Conservation (phyloP, 1,284 basidiomycete species). For the Lignosus rhinocerotis region DNA sequence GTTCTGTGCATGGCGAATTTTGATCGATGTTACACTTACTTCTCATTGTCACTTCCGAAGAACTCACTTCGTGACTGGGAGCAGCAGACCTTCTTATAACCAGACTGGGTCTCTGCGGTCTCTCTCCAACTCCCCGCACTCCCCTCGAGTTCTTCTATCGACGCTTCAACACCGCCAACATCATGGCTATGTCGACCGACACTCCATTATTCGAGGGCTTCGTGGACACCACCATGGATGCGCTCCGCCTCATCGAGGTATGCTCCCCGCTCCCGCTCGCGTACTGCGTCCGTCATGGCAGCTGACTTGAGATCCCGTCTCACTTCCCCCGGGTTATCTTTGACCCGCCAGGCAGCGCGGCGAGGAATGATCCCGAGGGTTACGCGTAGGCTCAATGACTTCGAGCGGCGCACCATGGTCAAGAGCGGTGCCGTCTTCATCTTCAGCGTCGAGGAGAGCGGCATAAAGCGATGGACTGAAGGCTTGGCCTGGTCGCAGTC, state of each 20-base stretch:
- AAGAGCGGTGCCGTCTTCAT: conserved; percentile 81
- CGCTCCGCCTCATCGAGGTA: conserved; percentile 65
- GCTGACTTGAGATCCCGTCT: background rate
- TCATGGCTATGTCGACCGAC: conserved; percentile 23
- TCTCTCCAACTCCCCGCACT: conserved; percentile 12
- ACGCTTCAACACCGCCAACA: conserved; percentile 2
- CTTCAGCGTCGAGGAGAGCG: conserved; percentile 80
- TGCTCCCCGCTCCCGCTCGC: conserved; percentile 6
- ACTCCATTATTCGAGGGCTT: conserved; percentile 53
- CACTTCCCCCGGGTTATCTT: conserved; percentile 4
- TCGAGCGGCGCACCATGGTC: conserved; percentile 73
- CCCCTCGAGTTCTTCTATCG: conserved; percentile 2
- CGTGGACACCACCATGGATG: conserved; percentile 77
- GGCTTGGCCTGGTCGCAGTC: conserved; percentile 81
- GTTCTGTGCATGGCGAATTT: conserved; percentile 17
- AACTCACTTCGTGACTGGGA: conserved; percentile 14
- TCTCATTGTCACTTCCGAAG: conserved; percentile 22
- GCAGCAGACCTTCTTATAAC: conserved; percentile 13
- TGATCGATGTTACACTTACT: conserved; percentile 22
- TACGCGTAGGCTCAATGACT: conserved; percentile 75
- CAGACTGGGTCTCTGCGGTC: conserved; percentile 1
- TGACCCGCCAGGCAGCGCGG: conserved; percentile 57
- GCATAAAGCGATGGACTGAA: conserved; percentile 86
- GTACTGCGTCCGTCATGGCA: background rate
- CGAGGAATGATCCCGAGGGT: conserved; percentile 75